Evolutionary conservation across 306 rosid species (phyloP), one percentile per base, ranked within the genome.

Genomic region (Mimosa bimucronata): DNA sequence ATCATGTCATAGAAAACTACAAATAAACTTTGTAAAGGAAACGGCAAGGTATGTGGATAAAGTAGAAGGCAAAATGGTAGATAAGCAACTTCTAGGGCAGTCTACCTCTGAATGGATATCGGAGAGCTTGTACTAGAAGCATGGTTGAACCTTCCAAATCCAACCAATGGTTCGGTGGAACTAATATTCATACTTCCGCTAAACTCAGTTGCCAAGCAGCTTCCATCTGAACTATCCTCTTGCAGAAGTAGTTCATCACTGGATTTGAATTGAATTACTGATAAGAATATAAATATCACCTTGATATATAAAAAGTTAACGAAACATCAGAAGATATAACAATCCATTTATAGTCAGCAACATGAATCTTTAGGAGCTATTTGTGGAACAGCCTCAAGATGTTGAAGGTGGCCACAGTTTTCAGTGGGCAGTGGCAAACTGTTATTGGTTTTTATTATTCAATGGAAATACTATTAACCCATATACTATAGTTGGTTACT

Each of bases 221-320:
- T 85, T 53, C 55, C 85, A 80, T 96, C 97, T 55, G 90, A 86
- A 79, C 90, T 87, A 83, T 91, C 98, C 31, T 96, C 99, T 90
- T 93, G 98, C 83, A 96, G 91, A 75, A 96, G 98, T 57, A 91
- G 98, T 75, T 93, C 99, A 85, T 96, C 99, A 76, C 99, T 96
- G 88, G 73, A 89, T 80, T 78, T 73, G 72, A 82, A 85, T 76
- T 38, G 60, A 76, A 78, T 53, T 31, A 86, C 19, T 71, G 19
- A 77, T 78, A 67, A 72, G 53, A 83, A 83, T 37, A 74, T 71
- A 65, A 79, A 71, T 71, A 82, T 82, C 73, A 78, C 29, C 30
- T 52, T 42, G 16, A 37, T 15, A 79, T 31, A 28, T 74, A 53
- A 73, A 25, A 74, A 61, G 11, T 78, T 81, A 14, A 55, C 64